phyloP scores from a whole-genome alignment of 176 grass and related monocot species.

The Lolium multiflorum region DNA sequence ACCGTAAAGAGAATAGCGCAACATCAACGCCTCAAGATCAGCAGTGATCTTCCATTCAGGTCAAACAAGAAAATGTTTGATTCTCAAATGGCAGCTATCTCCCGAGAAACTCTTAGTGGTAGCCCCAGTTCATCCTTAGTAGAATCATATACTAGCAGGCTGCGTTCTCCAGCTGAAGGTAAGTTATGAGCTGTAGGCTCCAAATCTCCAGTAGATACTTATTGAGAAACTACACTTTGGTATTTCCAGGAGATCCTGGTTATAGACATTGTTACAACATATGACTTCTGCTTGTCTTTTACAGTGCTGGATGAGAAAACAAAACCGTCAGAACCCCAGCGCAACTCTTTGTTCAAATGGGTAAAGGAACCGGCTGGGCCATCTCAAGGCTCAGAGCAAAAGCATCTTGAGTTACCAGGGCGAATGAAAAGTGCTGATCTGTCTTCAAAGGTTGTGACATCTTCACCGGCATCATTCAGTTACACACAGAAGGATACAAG shows the following conservation, averaged over 20 bases:
- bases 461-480: slow-evolving; percentile 49
- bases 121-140: slow-evolving; percentile 48
- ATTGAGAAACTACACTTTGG: slow-evolving; percentile 5
- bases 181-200: slow-evolving; percentile 17
- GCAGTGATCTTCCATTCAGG: slow-evolving; percentile 69
- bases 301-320: slow-evolving; percentile 54
- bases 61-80: slow-evolving; percentile 83
- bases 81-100: slow-evolving; percentile 68
- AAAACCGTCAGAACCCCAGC: slow-evolving; percentile 54
- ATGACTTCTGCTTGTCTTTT: slow-evolving; percentile 34
- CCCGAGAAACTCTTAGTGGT: slow-evolving; percentile 48
- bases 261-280: slow-evolving; percentile 35
- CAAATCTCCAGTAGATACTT: not conserved
- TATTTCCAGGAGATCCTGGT: slow-evolving; percentile 28
- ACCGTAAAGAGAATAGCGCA: slow-evolving; percentile 84
- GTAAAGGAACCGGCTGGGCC: slow-evolving; percentile 59
- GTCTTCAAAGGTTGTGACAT: slow-evolving; percentile 47
- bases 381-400: slow-evolving; percentile 57
- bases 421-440: slow-evolving; percentile 52
- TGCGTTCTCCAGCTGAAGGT: slow-evolving; percentile 54
- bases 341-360: slow-evolving; percentile 85
- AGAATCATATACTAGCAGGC: slow-evolving; percentile 59
- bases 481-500: slow-evolving; percentile 44
- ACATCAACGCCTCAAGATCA: slow-evolving; percentile 69
- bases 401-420: slow-evolving; percentile 54